These are phyloP conservation scores for Fragilariopsis cylindrus DNA, from an alignment of 108 stramenopile genomes.

Conservation along the genomic window DNA sequence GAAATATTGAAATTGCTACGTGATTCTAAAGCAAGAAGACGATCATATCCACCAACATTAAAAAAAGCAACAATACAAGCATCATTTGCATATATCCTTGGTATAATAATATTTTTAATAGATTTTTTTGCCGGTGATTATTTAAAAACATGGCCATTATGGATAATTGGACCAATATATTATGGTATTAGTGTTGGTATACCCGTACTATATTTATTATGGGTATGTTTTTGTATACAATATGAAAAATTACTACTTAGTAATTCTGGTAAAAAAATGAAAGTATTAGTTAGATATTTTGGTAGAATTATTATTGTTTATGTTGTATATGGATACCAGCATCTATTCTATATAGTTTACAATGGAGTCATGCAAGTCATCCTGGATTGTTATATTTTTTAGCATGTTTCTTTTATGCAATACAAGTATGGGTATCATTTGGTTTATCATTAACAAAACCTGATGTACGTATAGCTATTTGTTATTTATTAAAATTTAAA, in stretches of 20 bases:
- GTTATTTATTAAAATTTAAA: too few relatives aligned
- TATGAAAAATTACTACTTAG: background rate
- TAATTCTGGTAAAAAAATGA: background rate
- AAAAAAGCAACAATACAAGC: conserved; percentile 1
- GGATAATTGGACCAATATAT: background rate
- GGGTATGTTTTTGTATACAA: background rate
- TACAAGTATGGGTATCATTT: background rate
- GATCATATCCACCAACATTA: background rate
- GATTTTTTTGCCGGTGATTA: background rate
- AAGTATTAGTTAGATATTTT: background rate
- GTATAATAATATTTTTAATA: background rate
- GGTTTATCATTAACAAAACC: background rate
- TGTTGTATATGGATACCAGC: conserved; percentile 3
- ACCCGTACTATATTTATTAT: background rate
- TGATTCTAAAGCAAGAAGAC: background rate
- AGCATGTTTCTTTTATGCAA: background rate
- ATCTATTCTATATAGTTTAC: background rate
- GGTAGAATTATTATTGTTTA: background rate
- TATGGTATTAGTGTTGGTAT: background rate
- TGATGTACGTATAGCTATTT: background rate
- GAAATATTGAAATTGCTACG: background rate
- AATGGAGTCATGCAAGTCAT: background rate
- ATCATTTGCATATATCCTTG: background rate
- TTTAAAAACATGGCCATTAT: background rate
- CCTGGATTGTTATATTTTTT: background rate